Percentiles rank a stretch among this genome's conserved stretches.
Evolutionary conservation across 164 flowering plant species (phyloP).

Genomic region (Stephania yunnanensis): DNA sequence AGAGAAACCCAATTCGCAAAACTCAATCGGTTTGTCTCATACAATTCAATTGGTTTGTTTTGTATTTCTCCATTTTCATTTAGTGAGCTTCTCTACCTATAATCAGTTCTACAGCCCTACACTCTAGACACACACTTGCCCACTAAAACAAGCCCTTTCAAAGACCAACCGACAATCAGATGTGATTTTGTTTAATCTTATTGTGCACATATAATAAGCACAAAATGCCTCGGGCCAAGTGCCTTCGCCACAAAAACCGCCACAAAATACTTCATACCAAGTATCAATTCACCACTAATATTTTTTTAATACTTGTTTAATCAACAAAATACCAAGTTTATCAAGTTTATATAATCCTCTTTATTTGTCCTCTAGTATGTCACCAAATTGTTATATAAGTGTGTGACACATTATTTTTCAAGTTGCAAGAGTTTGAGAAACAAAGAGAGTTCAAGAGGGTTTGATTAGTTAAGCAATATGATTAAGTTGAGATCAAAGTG

Average conservation of each 20-base stretch:
- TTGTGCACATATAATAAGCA: slow-evolving; percentile 34
- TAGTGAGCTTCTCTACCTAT: too few relatives aligned
- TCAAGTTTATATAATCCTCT: slow-evolving; percentile 14
- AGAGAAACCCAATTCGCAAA: too few relatives aligned
- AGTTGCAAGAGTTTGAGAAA: too few relatives aligned
- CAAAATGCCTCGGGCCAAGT: slow-evolving; percentile 39
- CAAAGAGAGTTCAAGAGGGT: too few relatives aligned
- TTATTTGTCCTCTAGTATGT: slow-evolving; percentile 16
- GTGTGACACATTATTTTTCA: too few relatives aligned
- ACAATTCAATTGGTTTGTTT: too few relatives aligned
- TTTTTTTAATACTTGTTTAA: background rate
- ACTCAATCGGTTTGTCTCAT: too few relatives aligned
- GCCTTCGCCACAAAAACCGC: slow-evolving; percentile 24
- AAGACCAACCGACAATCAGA: slow-evolving; percentile 11
- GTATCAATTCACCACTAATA: background rate
- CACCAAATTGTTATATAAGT: slow-evolving; percentile 10
- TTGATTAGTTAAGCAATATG: too few relatives aligned
- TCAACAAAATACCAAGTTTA: background rate
- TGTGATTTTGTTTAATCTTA: slow-evolving; percentile 15
- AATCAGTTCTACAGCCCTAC: background rate
- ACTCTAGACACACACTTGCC: background rate
- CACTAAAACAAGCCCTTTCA: background rate
- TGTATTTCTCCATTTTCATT: too few relatives aligned
- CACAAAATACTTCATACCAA: slow-evolving; percentile 11
- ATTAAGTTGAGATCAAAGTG: slow-evolving; percentile 61